phyloP scores from a whole-genome alignment of 2,329 filamentous ascomycete species.

The Fusarium temperatum region DNA sequence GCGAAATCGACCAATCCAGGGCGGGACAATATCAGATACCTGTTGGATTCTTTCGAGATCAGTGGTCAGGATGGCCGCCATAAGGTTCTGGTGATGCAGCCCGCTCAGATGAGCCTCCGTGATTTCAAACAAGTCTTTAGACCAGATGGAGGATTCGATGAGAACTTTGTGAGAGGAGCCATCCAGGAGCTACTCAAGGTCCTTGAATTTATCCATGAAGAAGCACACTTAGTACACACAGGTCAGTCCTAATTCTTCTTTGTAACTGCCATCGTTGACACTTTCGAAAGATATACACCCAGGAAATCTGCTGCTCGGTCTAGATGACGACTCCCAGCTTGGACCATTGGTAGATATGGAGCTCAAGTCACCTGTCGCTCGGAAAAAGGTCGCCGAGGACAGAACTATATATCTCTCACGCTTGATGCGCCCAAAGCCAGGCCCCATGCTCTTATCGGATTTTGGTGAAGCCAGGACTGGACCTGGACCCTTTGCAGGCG shows the following conservation, averaged over 20 bases:
- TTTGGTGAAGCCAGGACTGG: slow-evolving; percentile 43
- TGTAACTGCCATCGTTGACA: background rate
- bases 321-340: slow-evolving; percentile 35
- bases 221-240: slow-evolving; percentile 46
- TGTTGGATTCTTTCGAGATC: slow-evolving; percentile 35
- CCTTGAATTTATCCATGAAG: slow-evolving; percentile 48
- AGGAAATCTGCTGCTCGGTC: slow-evolving; percentile 38
- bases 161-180: slow-evolving; percentile 44
- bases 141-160: slow-evolving; percentile 29
- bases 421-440: slow-evolving; percentile 35
- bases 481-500: slow-evolving; percentile 39
- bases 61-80: slow-evolving; percentile 33
- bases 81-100: slow-evolving; percentile 33
- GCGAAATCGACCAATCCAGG: background rate
- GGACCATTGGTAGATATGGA: slow-evolving; percentile 35
- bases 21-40: slow-evolving; percentile 26
- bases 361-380: slow-evolving; percentile 28
- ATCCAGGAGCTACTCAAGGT: slow-evolving; percentile 44
- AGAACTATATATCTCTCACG: slow-evolving; percentile 43
- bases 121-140: slow-evolving; percentile 46
- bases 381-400: slow-evolving; percentile 21
- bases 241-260: slow-evolving; percentile 30
- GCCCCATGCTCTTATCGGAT: slow-evolving; percentile 42
- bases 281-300: slow-evolving; percentile 38
- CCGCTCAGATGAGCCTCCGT: slow-evolving; percentile 44